Percentiles rank a stretch among this genome's conserved stretches.
Conservation (phyloP, 441 rosid species). For the Theobroma grandiflorum region DNA sequence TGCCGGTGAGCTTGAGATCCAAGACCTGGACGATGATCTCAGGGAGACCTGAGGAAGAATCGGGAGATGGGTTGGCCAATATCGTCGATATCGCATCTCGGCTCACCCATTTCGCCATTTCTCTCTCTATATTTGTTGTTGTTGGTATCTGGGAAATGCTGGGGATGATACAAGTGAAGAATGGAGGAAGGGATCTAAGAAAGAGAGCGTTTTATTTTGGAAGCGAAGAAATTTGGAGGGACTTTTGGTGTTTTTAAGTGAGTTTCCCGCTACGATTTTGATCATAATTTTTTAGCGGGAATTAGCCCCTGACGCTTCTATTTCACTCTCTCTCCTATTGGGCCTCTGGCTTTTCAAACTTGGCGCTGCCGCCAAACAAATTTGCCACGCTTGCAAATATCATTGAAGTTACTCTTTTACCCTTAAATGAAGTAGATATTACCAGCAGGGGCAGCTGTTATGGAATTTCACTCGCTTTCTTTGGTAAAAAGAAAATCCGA, state of each 20-base stretch:
- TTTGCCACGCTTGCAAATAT: too few species aligned
- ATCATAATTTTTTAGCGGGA: too few species aligned
- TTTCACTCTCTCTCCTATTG: too few species aligned
- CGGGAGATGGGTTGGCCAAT: conserved; percentile 67
- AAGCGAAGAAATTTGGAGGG: conserved; percentile 14
- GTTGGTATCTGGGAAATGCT: background rate
- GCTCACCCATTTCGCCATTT: conserved; percentile 55
- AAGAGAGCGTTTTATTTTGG: background rate
- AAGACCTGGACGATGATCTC: conserved; percentile 74
- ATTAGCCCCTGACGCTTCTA: too few species aligned
- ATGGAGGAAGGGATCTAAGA: background rate
- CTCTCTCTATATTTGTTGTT: background rate
- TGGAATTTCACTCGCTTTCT: too few species aligned
- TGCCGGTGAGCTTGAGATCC: conserved; percentile 80
- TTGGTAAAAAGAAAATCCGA: too few species aligned
- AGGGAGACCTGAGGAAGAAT: conserved; percentile 53
- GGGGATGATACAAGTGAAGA: background rate
- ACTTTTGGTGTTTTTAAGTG: background rate
- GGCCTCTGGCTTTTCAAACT: too few species aligned
- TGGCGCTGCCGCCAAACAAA: too few species aligned
- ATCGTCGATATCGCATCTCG: conserved; percentile 64
- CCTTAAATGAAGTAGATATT: too few species aligned
- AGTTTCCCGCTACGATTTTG: conserved; percentile 28
- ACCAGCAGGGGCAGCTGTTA: too few species aligned
- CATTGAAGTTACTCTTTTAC: too few species aligned